Conservation (phyloP, 768 basidiomycete species). For the Clitopilus passeckerianus region DNA sequence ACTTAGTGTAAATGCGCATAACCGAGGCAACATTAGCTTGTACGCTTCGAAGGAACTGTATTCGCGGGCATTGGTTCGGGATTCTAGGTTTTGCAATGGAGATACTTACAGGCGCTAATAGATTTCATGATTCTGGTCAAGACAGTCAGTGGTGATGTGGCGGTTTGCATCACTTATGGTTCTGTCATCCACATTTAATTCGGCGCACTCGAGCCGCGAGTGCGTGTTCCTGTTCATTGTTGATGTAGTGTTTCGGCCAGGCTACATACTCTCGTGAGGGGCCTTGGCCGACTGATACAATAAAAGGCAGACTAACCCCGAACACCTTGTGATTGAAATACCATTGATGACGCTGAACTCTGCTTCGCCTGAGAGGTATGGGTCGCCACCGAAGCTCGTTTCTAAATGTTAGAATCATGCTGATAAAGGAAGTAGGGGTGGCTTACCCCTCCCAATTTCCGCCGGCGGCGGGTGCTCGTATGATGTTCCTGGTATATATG, state of each 20-base stretch:
- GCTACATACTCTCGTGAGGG: conserved; percentile 3
- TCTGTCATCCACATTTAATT: conserved; percentile 40
- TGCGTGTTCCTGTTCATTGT: conserved; percentile 49
- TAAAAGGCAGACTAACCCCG: conserved; percentile 22
- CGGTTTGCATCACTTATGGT: conserved; percentile 19
- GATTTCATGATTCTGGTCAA: conserved; percentile 45
- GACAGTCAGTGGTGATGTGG: neutral
- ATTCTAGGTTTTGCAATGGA: neutral
- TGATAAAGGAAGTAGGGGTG: neutral
- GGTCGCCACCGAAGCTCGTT: conserved; percentile 43
- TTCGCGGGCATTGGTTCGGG: neutral
- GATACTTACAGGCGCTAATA: conserved; percentile 42
- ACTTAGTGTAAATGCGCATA: conserved; percentile 59
- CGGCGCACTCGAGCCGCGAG: conserved; percentile 32
- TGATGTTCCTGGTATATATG: conserved; percentile 30
- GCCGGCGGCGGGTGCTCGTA: conserved; percentile 41
- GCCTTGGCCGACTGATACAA: conserved; percentile 13
- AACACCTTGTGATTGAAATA: conserved; percentile 46
- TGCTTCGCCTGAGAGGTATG: conserved; percentile 48
- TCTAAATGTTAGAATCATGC: neutral
- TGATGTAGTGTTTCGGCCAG: conserved; percentile 35
- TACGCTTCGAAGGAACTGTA: conserved; percentile 49
- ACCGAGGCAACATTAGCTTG: conserved; percentile 62
- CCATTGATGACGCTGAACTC: conserved; percentile 50
- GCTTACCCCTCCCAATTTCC: conserved; percentile 49